Evolutionary conservation across 73 alveolate genomes (phyloP).

Genomic region (Urostyla sp.): DNA sequence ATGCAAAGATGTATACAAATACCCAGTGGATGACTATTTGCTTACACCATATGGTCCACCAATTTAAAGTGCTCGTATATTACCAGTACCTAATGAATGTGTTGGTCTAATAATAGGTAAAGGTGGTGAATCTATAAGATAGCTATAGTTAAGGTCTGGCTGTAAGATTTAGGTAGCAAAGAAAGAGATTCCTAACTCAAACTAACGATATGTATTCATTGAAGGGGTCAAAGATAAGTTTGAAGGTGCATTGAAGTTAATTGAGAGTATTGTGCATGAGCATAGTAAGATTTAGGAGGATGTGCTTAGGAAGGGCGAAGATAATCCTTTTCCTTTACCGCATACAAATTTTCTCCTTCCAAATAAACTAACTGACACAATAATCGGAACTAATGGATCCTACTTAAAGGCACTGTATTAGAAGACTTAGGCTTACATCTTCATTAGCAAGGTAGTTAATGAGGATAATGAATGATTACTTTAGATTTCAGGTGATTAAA

Average conservation of each 20-base stretch:
- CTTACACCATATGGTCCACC: slow-evolving; percentile 97
- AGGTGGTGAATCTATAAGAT: slow-evolving; percentile 87
- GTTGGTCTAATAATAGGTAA: slow-evolving; percentile 91
- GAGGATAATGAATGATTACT: slow-evolving; percentile 39
- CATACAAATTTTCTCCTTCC: slow-evolving; percentile 79
- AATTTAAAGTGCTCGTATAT: slow-evolving; percentile 71
- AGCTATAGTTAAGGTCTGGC: slow-evolving; percentile 76
- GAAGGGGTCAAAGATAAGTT: slow-evolving; percentile 93
- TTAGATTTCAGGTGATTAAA: slow-evolving; percentile 37
- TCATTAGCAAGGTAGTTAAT: slow-evolving; percentile 67
- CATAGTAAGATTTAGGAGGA: slow-evolving; percentile 78
- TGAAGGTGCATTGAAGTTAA: slow-evolving; percentile 81
- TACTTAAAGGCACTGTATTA: slow-evolving; percentile 81
- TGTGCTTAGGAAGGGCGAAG: slow-evolving; percentile 70
- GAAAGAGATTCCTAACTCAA: slow-evolving; percentile 83
- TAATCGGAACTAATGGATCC: slow-evolving; percentile 84
- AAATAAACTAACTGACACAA: slow-evolving; percentile 72
- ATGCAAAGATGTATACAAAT: slow-evolving; percentile 43
- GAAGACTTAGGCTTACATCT: slow-evolving; percentile 73
- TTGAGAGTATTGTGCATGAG: slow-evolving; percentile 87
- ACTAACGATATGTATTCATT: slow-evolving; percentile 92
- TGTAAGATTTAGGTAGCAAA: slow-evolving; percentile 87
- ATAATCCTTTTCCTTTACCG: slow-evolving; percentile 90
- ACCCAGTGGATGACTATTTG: slow-evolving; percentile 79
- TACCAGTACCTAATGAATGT: slow-evolving; percentile 92